Evolutionary conservation across 2,329 filamentous ascomycete genomes (phyloP), one percentile per base, ranked within the genome.

Genomic region (Pezicula neosporulosa): DNA sequence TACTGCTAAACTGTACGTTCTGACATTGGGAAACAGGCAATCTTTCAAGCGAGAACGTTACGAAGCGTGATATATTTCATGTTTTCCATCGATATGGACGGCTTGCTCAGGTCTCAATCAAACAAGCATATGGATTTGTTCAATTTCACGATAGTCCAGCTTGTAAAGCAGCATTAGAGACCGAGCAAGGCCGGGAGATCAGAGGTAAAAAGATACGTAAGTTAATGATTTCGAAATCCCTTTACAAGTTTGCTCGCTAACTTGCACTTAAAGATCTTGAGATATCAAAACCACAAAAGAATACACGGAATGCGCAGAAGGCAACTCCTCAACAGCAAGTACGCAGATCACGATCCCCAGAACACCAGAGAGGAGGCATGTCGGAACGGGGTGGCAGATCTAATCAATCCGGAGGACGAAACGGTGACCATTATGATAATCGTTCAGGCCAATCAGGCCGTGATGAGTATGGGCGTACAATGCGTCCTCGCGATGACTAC

Each of bases 61-160:
- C 90, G 6, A 97, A 97, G 71, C 83, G 88, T 58, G 92, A 97
- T 69, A 84, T 97, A 8, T 97, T 96, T 70, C 87, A 96, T 65
- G 79, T 93, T 16, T 97, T 99, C 66, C 85, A 91, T 65, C 81
- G 79, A 51, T 92, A 90, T 66, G 94, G 94, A 49, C 86, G 86
- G 55, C 76, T 99, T 44, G 93, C 92, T 2, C 94, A 99, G 67
- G 94, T 97, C 54, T 96, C 91, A 1, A 90, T 97, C 61, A 97
- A 97, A 70, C 91, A 94, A 59, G 92, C 92, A 1, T 97, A 96
- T 70, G 94, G 94, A 1, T 99, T 97, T 66, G 91, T 97, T 35
- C 94, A 97, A 67, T 99, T 95, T 59, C 80, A 96, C 58, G 86
- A 90, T 28, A 74, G 85, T 4, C 77, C 80, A 2, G 86, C 93